Conservation (phyloP, 257 asterid species). For the Solanum acaule region DNA sequence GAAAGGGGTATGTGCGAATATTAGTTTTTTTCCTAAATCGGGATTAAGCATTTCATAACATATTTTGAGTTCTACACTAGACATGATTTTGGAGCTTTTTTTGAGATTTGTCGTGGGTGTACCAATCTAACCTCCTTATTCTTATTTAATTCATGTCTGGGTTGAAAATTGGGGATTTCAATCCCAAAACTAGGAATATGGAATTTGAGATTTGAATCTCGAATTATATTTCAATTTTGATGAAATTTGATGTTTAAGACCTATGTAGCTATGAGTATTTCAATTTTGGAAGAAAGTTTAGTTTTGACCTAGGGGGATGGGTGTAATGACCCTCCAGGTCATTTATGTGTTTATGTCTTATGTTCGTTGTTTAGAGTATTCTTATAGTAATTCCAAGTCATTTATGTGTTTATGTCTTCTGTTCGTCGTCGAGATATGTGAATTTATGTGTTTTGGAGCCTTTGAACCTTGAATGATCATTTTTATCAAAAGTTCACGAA, state of each 20-base stretch:
- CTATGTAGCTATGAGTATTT: not conserved
- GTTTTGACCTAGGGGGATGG: not conserved
- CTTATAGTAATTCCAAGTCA: too few relatives aligned
- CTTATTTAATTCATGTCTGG: not conserved
- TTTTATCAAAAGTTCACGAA: not conserved
- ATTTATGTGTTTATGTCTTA: not conserved
- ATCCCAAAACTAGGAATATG: not conserved
- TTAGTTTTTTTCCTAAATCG: not conserved
- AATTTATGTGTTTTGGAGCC: not conserved
- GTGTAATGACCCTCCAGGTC: not conserved
- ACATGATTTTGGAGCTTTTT: not conserved
- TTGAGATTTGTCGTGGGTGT: not conserved
- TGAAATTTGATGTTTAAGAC: not conserved
- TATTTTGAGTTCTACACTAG: not conserved
- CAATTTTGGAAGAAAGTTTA: not conserved
- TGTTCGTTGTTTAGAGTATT: not conserved
- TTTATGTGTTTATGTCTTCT: not conserved
- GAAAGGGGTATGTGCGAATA: not conserved
- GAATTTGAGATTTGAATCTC: not conserved
- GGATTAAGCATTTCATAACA: not conserved
- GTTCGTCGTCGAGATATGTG: not conserved
- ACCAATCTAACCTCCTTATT: not conserved
- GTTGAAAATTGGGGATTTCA: not conserved
- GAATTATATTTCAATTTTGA: not conserved
- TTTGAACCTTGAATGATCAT: not conserved